These are phyloP conservation scores for Penicillium bovifimosum DNA, from an alignment of 495 filamentous ascomycete genomes.

Conservation along the genomic window DNA sequence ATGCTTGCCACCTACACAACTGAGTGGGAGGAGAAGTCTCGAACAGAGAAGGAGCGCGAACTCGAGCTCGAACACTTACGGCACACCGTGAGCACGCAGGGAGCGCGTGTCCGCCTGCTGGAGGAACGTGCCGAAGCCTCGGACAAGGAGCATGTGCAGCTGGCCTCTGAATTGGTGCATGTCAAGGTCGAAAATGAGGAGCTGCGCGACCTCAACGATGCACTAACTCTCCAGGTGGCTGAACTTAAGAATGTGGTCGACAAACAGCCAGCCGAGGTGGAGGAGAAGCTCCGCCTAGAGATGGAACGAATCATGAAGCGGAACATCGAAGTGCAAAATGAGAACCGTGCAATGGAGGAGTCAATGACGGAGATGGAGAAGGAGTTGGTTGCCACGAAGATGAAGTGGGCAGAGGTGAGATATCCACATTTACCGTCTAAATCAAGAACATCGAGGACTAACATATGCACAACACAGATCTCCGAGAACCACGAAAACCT, in stretches of 20 bases:
- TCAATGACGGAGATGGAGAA: slow-evolving; percentile 93
- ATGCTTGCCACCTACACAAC: slow-evolving; percentile 70
- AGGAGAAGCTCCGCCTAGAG: slow-evolving; percentile 72
- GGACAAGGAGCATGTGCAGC: slow-evolving; percentile 86
- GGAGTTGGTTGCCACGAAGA: slow-evolving; percentile 86
- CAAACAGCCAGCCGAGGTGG: slow-evolving; percentile 83
- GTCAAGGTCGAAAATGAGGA: slow-evolving; percentile 92
- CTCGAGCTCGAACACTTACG: slow-evolving; percentile 72
- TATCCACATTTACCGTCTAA: neutral
- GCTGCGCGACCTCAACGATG: slow-evolving; percentile 81
- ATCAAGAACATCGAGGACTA: slow-evolving; percentile 1
- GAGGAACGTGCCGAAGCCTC: slow-evolving; percentile 86
- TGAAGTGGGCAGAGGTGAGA: slow-evolving; percentile 86
- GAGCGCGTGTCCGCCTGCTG: slow-evolving; percentile 66
- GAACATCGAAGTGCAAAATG: slow-evolving; percentile 90
- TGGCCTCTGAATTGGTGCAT: slow-evolving; percentile 84
- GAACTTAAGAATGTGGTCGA: slow-evolving; percentile 82
- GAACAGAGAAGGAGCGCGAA: slow-evolving; percentile 72
- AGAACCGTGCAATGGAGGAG: slow-evolving; percentile 84
- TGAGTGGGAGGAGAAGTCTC: slow-evolving; percentile 89
- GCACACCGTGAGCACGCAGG: slow-evolving; percentile 56
- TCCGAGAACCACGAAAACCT: slow-evolving; percentile 70
- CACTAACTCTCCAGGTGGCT: slow-evolving; percentile 70
- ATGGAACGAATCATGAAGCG: slow-evolving; percentile 90
- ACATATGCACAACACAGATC: slow-evolving; percentile 22